Base-by-base conservation (phyloP, 805 yeast genomes). In the Schwanniomyces occidentalis region DNA sequence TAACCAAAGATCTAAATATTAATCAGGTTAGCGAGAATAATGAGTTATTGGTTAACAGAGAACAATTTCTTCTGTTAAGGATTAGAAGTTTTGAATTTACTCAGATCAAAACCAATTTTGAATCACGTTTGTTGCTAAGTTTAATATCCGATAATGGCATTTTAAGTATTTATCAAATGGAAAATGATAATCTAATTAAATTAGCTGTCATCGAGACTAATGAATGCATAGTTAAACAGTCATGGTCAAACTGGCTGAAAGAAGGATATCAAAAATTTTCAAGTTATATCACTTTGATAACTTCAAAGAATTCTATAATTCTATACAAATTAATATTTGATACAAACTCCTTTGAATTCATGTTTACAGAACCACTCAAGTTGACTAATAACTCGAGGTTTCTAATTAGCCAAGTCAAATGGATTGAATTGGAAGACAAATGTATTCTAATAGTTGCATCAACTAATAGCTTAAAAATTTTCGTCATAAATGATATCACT, bases 11-110 rank as follows among this genome's bases (percentile, higher is more conserved):
- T 18, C 44, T 57, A 30, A 38, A 40, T 10, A 35, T 60, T 14
- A 35, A 42, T 5, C 38, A 40, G n/a, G 45, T 35, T 4, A 30
- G 42, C 2, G 44, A 41, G 3, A 48, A 42, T 8, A 48, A 52
- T 2, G 56, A 54, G 16, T 42, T 58, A 10, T 19, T 39, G 6
- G 41, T 58, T 5, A 46, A 46, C 8, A 44, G 49, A 3, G 34
- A 42, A 2, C 58, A 60, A 25, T 53, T 26, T 31, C 31, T 35
- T 30, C 38, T 49, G 9, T 40, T 66, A 9, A 55, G 49, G 24
- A 45, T 65, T 14, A 51, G 51, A 23, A 43, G 41, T 27, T 68
- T 67, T 31, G 45, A 46, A 16, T 58, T 66, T 32, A 50, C 46
- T 7, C 34, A 30, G 15, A 29, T 42, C 3, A 24, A 30, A 2